Conservation (phyloP, 805 yeast species). For the Scheffersomyces spartinae region DNA sequence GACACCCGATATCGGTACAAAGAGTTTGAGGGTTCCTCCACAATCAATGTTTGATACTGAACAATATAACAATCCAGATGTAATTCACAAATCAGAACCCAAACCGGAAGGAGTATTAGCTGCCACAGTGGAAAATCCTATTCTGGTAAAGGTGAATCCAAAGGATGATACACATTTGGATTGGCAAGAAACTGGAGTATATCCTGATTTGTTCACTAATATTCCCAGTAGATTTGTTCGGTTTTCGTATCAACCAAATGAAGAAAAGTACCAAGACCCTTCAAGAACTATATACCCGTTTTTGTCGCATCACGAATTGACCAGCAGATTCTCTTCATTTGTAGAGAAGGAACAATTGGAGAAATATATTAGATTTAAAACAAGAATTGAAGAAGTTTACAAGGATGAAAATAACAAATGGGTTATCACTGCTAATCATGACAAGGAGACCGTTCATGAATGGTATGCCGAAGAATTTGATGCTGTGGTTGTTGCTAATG, state of each 20-base stretch:
- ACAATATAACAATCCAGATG: slow-evolving; percentile 20
- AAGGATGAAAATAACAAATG: slow-evolving; percentile 24
- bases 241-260: slow-evolving; percentile 21
- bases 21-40: slow-evolving; percentile 16
- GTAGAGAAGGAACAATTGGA: slow-evolving; percentile 14
- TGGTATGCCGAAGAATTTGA: slow-evolving; percentile 44
- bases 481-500: slow-evolving; percentile 53
- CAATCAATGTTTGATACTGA: slow-evolving; percentile 19
- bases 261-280: slow-evolving; percentile 10
- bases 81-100: slow-evolving; percentile 10
- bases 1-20: slow-evolving; percentile 14
- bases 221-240: slow-evolving; percentile 26
- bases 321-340: slow-evolving; percentile 14
- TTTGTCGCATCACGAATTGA: slow-evolving; percentile 22
- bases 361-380: slow-evolving; percentile 21
- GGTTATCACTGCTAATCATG: slow-evolving; percentile 14
- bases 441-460: slow-evolving; percentile 6
- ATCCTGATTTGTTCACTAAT: slow-evolving; percentile 28
- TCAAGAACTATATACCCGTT: slow-evolving; percentile 24
- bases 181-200: slow-evolving; percentile 30
- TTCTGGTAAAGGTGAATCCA: slow-evolving; percentile 4
- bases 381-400: slow-evolving; percentile 27
- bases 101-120: slow-evolving; percentile 9
- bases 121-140: slow-evolving; percentile 10
- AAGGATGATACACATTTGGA: slow-evolving; percentile 11